A percentile compares a stretch with the other conserved stretches of the same genome.
These are phyloP conservation scores for Schrenkiella parvula DNA, from an alignment of 345 rosid genomes.

Conservation along the genomic window DNA sequence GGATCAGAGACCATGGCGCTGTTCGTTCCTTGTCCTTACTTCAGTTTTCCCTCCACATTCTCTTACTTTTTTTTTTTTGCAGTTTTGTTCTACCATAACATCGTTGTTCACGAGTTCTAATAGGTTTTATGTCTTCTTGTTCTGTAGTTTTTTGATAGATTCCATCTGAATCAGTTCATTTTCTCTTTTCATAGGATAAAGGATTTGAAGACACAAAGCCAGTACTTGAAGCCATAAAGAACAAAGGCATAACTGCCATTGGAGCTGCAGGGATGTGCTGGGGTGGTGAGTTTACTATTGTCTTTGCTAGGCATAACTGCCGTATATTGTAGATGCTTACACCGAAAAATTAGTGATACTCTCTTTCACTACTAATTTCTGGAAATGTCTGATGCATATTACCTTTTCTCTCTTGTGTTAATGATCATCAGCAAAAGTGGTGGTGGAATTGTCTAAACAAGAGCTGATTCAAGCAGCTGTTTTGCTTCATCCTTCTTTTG, in stretches of 20 bases:
- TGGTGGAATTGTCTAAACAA: constrained; percentile 53
- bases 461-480: constrained; percentile 67
- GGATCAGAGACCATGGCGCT: constrained; percentile 58
- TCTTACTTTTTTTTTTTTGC: not conserved
- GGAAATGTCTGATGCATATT: not conserved
- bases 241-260: constrained; percentile 50
- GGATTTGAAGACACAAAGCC: constrained; percentile 69
- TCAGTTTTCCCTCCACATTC: not conserved
- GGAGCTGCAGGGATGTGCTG: constrained; percentile 75
- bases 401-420: not conserved
- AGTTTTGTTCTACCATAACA: not conserved
- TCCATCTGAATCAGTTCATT: not conserved
- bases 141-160: not conserved
- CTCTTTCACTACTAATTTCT: not conserved
- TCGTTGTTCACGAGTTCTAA: not conserved
- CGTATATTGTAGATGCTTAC: not conserved
- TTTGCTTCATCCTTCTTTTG: constrained; percentile 64
- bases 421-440: constrained; percentile 61
- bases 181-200: constrained; percentile 48
- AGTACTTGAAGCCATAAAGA: constrained; percentile 60
- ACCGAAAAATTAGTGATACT: not conserved
- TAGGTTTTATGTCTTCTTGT: constrained; percentile 5
- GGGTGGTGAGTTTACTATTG: constrained; percentile 45
- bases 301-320: too few relatives aligned
- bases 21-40: constrained; percentile 40